phyloP scores from a whole-genome alignment of 176 grass and related monocot genomes.

The Avena insularis region DNA sequence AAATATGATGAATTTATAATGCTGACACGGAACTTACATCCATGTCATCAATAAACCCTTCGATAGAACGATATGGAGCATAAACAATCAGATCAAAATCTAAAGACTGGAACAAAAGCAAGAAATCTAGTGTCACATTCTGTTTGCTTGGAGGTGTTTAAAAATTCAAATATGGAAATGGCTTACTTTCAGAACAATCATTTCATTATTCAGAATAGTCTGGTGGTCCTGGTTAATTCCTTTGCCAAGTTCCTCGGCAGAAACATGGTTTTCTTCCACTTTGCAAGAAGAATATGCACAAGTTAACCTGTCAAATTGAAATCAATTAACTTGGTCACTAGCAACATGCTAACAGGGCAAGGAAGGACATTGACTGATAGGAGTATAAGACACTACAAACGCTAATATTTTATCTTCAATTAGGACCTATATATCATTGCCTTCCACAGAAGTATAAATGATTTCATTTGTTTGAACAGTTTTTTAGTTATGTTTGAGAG shows the following conservation, averaged over 20 bases:
- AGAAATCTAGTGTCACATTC: slow-evolving; percentile 34
- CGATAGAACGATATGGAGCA: slow-evolving; percentile 85
- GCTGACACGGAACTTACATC: slow-evolving; percentile 54
- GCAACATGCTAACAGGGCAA: slow-evolving; percentile 31
- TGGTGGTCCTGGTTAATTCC: slow-evolving; percentile 95
- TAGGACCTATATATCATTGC: background rate
- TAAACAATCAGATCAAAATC: slow-evolving; percentile 93
- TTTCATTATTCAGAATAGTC: slow-evolving; percentile 95
- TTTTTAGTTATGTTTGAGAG: background rate
- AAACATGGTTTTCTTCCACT: slow-evolving; percentile 99
- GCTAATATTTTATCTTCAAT: background rate
- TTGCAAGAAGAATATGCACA: slow-evolving; percentile 97
- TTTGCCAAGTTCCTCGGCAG: slow-evolving; percentile 96
- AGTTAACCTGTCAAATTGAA: slow-evolving; percentile 80
- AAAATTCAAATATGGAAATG: slow-evolving; percentile 37
- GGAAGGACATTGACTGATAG: slow-evolving; percentile 12
- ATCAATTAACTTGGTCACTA: slow-evolving; percentile 7
- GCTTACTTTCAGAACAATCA: slow-evolving; percentile 83
- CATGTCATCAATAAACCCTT: slow-evolving; percentile 86
- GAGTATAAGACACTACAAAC: background rate
- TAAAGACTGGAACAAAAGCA: slow-evolving; percentile 68
- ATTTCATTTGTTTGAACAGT: background rate
- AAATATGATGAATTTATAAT: background rate
- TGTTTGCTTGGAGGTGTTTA: slow-evolving; percentile 31
- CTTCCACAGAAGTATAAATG: background rate